Conservation (phyloP, 2,329 filamentous ascomycete species). For the Trematosphaeria pertusa region DNA sequence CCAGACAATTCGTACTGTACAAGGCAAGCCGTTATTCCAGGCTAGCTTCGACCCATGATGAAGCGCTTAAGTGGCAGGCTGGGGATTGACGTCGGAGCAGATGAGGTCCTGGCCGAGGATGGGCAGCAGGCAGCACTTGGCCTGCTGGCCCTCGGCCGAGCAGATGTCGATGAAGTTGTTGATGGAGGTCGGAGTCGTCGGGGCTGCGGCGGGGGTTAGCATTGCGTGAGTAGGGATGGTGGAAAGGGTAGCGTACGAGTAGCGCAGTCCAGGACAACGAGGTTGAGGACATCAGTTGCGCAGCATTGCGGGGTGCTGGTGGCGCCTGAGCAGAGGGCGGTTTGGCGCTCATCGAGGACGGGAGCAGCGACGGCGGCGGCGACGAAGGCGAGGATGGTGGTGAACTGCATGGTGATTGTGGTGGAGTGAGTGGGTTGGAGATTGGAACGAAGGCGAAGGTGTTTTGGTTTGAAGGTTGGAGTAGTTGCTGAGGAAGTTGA, state of each 20-base stretch:
- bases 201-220: conserved; percentile 30
- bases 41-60: background rate
- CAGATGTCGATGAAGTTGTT: conserved; percentile 57
- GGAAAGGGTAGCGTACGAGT: conserved; percentile 54
- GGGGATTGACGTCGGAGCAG: conserved; percentile 45
- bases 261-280: conserved; percentile 65
- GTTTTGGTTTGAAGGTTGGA: conserved; percentile 13
- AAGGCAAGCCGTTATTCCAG: conserved; percentile 1
- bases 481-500: conserved; percentile 24
- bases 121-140: conserved; percentile 65
- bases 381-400: conserved; percentile 41
- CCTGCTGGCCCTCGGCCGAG: conserved; percentile 59
- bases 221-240: background rate
- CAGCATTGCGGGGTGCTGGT: conserved; percentile 61
- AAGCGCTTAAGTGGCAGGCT: conserved; percentile 17
- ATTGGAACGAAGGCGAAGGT: conserved; percentile 13
- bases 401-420: conserved; percentile 43
- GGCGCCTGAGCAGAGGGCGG: conserved; percentile 44
- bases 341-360: conserved; percentile 41
- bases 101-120: conserved; percentile 53
- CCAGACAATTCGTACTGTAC: conserved; percentile 11
- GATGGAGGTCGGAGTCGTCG: conserved; percentile 46
- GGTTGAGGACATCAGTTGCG: conserved; percentile 65
- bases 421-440: conserved; percentile 12
- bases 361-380: conserved; percentile 38